A percentile compares a stretch with the other conserved stretches of the same genome.
These are phyloP conservation scores for Trichoderma endophyticum DNA, from an alignment of 2,329 filamentous ascomycete genomes.

Conservation along the genomic window DNA sequence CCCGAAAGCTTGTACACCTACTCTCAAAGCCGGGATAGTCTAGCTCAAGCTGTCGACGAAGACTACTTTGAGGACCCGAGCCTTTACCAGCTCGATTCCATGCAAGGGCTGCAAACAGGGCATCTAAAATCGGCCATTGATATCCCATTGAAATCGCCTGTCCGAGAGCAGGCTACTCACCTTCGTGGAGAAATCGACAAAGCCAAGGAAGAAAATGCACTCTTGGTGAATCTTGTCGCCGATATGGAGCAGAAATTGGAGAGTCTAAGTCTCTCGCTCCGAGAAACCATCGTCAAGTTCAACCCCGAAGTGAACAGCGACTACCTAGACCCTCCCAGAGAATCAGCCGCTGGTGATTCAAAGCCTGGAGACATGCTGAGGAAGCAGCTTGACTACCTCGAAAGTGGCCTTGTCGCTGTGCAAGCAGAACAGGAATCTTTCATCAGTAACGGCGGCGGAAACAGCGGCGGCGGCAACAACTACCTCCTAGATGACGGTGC, in stretches of 20 bases:
- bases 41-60: conserved; percentile 53
- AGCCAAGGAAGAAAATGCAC: conserved; percentile 44
- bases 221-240: conserved; percentile 26
- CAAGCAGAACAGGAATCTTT: conserved; percentile 53
- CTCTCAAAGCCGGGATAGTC: conserved; percentile 57
- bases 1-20: conserved; percentile 74
- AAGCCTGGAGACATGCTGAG: conserved; percentile 48
- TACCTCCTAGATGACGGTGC: conserved; percentile 30
- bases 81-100: conserved; percentile 66
- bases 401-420: conserved; percentile 61
- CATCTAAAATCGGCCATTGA: conserved; percentile 40
- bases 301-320: conserved; percentile 54
- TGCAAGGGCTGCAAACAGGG: conserved; percentile 44
- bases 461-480: conserved; percentile 24
- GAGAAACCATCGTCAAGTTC: conserved; percentile 62
- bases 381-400: conserved; percentile 67
- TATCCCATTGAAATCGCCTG: conserved; percentile 57
- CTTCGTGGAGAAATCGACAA: conserved; percentile 47
- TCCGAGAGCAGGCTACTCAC: conserved; percentile 51
- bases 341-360: conserved; percentile 25
- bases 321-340: conserved; percentile 44
- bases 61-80: conserved; percentile 74
- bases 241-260: conserved; percentile 52
- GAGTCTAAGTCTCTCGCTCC: conserved; percentile 62
- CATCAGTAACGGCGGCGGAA: conserved; percentile 18